phyloP scores from a whole-genome alignment of 2,329 filamentous ascomycete species.

The Mycogone perniciosa region DNA sequence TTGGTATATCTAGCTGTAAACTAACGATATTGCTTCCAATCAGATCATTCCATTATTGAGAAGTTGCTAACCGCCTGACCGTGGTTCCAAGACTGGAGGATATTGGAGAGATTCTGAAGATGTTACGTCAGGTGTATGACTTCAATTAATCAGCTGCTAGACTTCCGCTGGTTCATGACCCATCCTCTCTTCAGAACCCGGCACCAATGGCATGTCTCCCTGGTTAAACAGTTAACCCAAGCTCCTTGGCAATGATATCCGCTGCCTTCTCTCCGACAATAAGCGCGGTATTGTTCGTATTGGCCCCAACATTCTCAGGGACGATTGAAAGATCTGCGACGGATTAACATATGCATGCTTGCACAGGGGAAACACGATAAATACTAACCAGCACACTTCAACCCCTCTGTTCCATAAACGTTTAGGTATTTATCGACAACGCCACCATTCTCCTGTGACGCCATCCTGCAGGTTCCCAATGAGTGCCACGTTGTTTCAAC shows the following conservation, averaged over 20 bases:
- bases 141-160: no score
- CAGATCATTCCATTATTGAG: no score
- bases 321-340: constrained; percentile 31
- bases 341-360: neutral
- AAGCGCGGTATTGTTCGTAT: constrained; percentile 39
- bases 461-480: constrained; percentile 38
- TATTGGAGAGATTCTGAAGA: no score
- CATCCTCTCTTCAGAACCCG: no score
- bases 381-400: constrained; percentile 33
- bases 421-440: constrained; percentile 35
- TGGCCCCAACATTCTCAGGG: constrained; percentile 35
- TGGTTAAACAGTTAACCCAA: constrained; percentile 12
- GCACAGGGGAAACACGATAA: neutral
- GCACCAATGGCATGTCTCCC: neutral
- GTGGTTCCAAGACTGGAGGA: no score
- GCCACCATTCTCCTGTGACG: constrained; percentile 29
- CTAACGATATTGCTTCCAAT: no score
- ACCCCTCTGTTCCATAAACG: constrained; percentile 34
- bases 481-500: constrained; percentile 38
- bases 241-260: constrained; percentile 25
- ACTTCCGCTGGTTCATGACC: no score
- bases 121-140: no score
- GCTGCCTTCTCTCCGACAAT: constrained; percentile 38
- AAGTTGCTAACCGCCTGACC: no score
- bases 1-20: no score